Evolutionary conservation across 306 rosid species (phyloP).

Genomic region (Lathyrus sativus): DNA sequence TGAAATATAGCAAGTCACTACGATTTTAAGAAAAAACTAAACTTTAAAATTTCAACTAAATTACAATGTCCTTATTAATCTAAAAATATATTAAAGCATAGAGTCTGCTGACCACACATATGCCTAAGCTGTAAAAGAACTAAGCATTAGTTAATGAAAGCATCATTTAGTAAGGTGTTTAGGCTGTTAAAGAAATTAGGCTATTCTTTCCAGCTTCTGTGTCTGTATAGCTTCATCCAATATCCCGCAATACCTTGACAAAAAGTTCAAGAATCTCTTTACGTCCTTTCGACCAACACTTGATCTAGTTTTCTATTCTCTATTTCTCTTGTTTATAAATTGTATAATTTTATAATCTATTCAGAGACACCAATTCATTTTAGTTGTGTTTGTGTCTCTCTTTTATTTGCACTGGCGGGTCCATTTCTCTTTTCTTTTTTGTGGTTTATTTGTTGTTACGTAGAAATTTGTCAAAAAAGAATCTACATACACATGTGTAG

Average conservation of each 20-base stretch:
- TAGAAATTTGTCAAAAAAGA: not conserved
- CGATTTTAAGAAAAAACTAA: no score
- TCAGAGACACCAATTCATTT: conserved; percentile 7
- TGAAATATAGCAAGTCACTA: no score
- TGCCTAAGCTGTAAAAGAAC: not conserved
- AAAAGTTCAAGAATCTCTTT: conserved; percentile 18
- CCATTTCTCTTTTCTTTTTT: not conserved
- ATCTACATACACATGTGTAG: not conserved
- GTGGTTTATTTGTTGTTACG: not conserved
- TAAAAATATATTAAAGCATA: not conserved
- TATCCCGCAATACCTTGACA: conserved; percentile 26
- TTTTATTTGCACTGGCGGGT: not conserved
- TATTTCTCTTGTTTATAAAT: not conserved
- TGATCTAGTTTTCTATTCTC: not conserved
- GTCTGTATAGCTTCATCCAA: conserved; percentile 16
- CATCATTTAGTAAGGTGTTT: conserved; percentile 22
- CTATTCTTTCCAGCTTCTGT: conserved; percentile 32
- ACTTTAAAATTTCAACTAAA: no score
- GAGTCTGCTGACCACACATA: not conserved
- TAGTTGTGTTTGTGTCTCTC: conserved; percentile 4
- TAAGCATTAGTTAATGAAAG: conserved; percentile 4
- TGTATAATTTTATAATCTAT: not conserved
- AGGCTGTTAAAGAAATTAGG: not conserved
- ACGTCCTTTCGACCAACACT: not conserved
- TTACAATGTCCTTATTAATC: no score